These are phyloP conservation scores for Primulina eburnea DNA, from an alignment of 257 asterid genomes.

Conservation along the genomic window DNA sequence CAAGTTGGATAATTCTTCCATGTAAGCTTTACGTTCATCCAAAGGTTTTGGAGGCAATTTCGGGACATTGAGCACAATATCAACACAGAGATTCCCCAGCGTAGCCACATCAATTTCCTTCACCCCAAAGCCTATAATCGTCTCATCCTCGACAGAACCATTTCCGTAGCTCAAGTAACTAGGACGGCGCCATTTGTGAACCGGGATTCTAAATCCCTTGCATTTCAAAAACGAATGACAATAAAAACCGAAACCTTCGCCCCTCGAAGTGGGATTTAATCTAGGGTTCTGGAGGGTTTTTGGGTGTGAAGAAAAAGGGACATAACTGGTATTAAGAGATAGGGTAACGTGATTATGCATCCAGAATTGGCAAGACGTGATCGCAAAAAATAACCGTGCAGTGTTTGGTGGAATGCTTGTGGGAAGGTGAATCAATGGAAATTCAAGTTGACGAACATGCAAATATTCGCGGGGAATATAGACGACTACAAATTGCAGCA, in stretches of 20 bases:
- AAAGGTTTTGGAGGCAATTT: conserved; percentile 69
- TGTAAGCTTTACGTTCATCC: conserved; percentile 60
- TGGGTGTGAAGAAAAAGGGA: conserved; percentile 40
- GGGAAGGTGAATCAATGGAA: not conserved
- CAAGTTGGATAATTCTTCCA: conserved; percentile 68
- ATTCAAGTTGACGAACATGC: not conserved
- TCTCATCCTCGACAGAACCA: conserved; percentile 46
- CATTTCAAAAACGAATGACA: conserved; percentile 38
- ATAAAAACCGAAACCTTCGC: conserved; percentile 7
- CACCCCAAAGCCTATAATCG: conserved; percentile 33
- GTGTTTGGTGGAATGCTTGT: not conserved
- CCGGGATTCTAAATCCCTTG: conserved; percentile 42
- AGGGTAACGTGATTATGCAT: conserved; percentile 66
- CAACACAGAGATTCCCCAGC: conserved; percentile 85
- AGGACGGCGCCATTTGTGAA: conserved; percentile 34
- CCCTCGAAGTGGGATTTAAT: not conserved
- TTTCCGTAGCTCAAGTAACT: conserved; percentile 39
- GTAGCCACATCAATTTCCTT: conserved; percentile 88
- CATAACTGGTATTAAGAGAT: conserved; percentile 43
- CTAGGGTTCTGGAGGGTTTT: conserved; percentile 53
- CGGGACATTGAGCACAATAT: conserved; percentile 84
- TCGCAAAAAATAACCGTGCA: not conserved
- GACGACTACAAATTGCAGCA: not conserved
- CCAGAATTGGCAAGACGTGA: conserved; percentile 24
- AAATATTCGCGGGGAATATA: not conserved